Base-by-base conservation (phyloP, 345 rosid species). In the Gossypium raimondii region DNA sequence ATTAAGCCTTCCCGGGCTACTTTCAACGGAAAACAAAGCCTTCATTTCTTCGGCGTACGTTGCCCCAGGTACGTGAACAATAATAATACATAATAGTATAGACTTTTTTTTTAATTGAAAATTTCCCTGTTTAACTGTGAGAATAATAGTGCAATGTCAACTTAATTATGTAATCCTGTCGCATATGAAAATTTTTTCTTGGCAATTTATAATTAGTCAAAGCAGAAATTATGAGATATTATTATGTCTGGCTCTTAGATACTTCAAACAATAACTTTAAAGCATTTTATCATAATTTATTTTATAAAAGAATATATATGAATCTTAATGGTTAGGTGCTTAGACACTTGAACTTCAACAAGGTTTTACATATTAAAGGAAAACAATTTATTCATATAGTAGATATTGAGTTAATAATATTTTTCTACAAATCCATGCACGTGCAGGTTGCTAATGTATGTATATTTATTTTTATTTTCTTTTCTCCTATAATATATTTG, bases 1-100 rank as follows among this genome's bases (percentile, higher is more conserved):
- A 60, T 29, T 87, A 50, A 80, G 80, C 62, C 81, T 82, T 55
- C 89, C 89, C 1, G 79, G 77, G n/a, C 50, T 64, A 25, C 62
- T 70, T 67, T 73, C 74, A 76, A 56, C 67, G 14, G 85, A 84
- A 27, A 11, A 79, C 72, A 87, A 84, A 82, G n/a, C 76, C 66
- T 76, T 79, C 70, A 50, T 72, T 75, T 81, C 85, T 29, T 83
- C 89, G 1, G 81, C 82, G 70, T 85, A 85, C 75, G 78, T 62
- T 69, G 91, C 92, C 20, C 93, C 94, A 80, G 98, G 98, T 94
- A 48, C 27, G 41, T 75, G 13, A 2, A 57, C n/a, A 16, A 41
- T 3, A 10, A 48, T n/a, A 16, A 41, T 3, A 10, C 13, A 34
- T 6, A 47, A 2, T 14, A 67, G 2, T 20, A 12, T 50, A 12